Percentiles rank a stretch among this genome's conserved stretches.
Conservation (phyloP, 257 asterid genomes). For the Solanum pennellii region DNA sequence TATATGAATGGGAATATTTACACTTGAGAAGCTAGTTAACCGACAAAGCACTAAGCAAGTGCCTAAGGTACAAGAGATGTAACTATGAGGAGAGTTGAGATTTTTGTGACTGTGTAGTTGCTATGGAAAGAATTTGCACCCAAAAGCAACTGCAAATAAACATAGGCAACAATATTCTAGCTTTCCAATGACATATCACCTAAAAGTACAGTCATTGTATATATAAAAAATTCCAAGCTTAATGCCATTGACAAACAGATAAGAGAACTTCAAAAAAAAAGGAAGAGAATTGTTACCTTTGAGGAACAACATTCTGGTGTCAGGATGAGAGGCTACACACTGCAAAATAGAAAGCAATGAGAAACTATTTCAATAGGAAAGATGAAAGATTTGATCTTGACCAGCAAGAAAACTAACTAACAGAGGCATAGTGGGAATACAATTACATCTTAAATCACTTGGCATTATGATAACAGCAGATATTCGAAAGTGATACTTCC, state of each 20-base stretch:
- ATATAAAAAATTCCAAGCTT: neutral
- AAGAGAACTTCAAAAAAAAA: neutral
- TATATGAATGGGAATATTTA: neutral
- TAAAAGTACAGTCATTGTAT: neutral
- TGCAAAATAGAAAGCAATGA: constrained; percentile 7
- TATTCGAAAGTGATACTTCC: neutral
- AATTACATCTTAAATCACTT: neutral
- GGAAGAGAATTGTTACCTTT: constrained; percentile 10
- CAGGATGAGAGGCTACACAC: constrained; percentile 27
- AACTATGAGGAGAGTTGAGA: neutral
- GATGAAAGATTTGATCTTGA: neutral
- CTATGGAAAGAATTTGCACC: neutral
- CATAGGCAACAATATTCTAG: neutral
- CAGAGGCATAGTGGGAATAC: neutral
- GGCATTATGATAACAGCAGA: neutral
- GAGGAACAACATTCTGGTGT: constrained; percentile 14
- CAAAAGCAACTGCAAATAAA: neutral
- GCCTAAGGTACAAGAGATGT: neutral
- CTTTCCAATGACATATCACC: neutral
- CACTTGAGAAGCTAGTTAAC: neutral
- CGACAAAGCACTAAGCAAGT: neutral
- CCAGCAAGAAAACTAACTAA: neutral
- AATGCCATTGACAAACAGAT: neutral
- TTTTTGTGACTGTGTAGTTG: neutral
- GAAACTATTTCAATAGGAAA: neutral